Percentiles rank a stretch among this genome's conserved stretches.
Evolutionary conservation across 169 alveolate species (phyloP).

Genomic region (Eimeria maxima): DNA sequence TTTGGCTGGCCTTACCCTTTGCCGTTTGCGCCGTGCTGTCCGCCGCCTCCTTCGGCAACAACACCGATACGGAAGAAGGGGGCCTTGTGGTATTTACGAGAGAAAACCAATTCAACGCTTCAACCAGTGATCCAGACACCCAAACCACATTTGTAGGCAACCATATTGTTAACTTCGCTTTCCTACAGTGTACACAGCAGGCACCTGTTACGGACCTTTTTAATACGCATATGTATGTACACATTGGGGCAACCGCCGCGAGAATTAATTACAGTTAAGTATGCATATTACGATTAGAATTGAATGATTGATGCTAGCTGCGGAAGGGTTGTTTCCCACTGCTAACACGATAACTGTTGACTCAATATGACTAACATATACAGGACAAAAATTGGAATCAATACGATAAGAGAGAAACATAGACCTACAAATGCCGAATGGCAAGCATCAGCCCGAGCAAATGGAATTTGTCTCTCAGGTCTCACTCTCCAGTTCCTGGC

Average conservation of each 20-base stretch:
- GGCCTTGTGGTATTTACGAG: conserved; percentile 43
- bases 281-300: neutral
- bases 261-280: too few relatives aligned
- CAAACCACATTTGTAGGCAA: conserved; percentile 25
- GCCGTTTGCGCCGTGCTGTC: conserved; percentile 73
- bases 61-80: conserved; percentile 5
- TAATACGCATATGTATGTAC: too few relatives aligned
- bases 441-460: neutral
- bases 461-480: neutral
- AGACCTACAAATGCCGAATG: neutral
- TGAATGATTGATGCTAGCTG: neutral
- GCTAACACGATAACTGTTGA: neutral
- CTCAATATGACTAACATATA: too few relatives aligned
- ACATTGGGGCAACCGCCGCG: too few relatives aligned
- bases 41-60: conserved; percentile 63
- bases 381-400: neutral
- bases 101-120: neutral
- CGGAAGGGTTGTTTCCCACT: neutral
- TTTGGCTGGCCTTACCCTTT: conserved; percentile 68
- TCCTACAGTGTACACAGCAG: neutral
- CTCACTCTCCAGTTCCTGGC: neutral
- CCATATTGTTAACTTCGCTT: neutral
- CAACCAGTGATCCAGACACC: conserved; percentile 58
- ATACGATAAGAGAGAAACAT: neutral
- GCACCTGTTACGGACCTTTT: neutral